A percentile compares a stretch with the other conserved stretches of the same genome.
phyloP scores from a whole-genome alignment of 2,329 filamentous ascomycete species.

The Teratosphaeria destructans region DNA sequence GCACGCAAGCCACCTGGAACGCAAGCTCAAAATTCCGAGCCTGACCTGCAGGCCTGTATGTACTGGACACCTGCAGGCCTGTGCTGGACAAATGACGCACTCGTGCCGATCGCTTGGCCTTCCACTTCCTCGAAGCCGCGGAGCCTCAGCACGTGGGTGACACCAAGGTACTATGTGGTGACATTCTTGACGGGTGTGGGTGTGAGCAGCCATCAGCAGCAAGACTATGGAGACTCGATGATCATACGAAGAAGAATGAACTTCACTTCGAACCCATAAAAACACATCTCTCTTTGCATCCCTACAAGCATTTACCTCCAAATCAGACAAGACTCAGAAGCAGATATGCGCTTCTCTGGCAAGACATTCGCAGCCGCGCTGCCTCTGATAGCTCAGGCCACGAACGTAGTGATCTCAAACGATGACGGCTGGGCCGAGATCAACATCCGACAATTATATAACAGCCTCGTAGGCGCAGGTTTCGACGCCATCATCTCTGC shows the following conservation, averaged over 20 bases:
- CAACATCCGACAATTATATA: conserved; percentile 52
- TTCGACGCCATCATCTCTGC: conserved; percentile 55
- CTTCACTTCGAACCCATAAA: background rate
- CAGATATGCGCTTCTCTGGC: background rate
- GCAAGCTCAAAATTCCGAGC: background rate
- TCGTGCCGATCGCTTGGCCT: background rate
- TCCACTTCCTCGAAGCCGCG: background rate
- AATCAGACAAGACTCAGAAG: background rate
- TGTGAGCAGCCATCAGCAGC: background rate
- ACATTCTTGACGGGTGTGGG: background rate
- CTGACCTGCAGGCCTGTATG: background rate
- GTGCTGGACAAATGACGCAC: background rate
- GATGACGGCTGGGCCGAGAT: conserved; percentile 66
- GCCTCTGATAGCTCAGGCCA: conserved; percentile 6
- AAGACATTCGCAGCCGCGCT: background rate
- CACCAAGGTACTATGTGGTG: background rate
- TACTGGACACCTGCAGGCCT: background rate
- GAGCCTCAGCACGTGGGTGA: background rate
- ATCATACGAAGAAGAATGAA: background rate
- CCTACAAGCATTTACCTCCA: background rate
- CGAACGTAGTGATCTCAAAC: conserved; percentile 54
- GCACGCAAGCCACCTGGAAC: background rate
- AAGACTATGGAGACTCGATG: background rate
- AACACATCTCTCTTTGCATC: background rate
- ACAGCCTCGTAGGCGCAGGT: conserved; percentile 44